Percentiles rank a stretch among this genome's conserved stretches.
Conservation (phyloP, 495 filamentous ascomycete genomes). For the Annulohypoxylon stygium region DNA sequence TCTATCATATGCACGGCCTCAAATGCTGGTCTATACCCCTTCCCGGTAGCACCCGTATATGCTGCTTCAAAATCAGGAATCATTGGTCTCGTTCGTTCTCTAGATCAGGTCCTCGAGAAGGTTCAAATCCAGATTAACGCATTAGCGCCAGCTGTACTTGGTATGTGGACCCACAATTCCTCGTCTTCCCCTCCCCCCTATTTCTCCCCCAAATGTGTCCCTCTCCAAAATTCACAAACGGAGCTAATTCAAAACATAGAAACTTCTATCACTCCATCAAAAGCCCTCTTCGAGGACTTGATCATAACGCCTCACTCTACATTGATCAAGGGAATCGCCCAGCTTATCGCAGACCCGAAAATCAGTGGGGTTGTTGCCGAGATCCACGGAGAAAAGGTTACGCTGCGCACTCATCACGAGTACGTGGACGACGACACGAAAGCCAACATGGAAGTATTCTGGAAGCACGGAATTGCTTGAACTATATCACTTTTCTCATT, state of each 20-base stretch:
- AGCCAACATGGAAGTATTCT: slow-evolving; percentile 60
- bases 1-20: slow-evolving; percentile 69
- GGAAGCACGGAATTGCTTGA: slow-evolving; percentile 40
- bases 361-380: slow-evolving; percentile 65
- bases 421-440: slow-evolving; percentile 66
- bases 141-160: slow-evolving; percentile 65
- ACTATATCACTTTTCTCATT: not conserved
- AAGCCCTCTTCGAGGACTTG: slow-evolving; percentile 64
- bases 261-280: slow-evolving; percentile 61
- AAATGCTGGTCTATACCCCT: slow-evolving; percentile 68
- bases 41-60: slow-evolving; percentile 69
- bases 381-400: slow-evolving; percentile 67
- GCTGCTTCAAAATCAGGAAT: slow-evolving; percentile 65
- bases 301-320: slow-evolving; percentile 67
- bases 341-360: slow-evolving; percentile 57
- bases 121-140: slow-evolving; percentile 67
- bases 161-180: slow-evolving; percentile 46
- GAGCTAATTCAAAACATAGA: slow-evolving; percentile 51
- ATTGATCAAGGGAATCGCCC: slow-evolving; percentile 58
- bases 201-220: not conserved
- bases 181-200: slow-evolving; percentile 8
- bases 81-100: slow-evolving; percentile 64
- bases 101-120: slow-evolving; percentile 54
- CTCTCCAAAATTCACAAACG: not conserved
- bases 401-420: slow-evolving; percentile 61